Conservation (phyloP, 139 green algal genomes). For the Coccomyxa sp. region DNA sequence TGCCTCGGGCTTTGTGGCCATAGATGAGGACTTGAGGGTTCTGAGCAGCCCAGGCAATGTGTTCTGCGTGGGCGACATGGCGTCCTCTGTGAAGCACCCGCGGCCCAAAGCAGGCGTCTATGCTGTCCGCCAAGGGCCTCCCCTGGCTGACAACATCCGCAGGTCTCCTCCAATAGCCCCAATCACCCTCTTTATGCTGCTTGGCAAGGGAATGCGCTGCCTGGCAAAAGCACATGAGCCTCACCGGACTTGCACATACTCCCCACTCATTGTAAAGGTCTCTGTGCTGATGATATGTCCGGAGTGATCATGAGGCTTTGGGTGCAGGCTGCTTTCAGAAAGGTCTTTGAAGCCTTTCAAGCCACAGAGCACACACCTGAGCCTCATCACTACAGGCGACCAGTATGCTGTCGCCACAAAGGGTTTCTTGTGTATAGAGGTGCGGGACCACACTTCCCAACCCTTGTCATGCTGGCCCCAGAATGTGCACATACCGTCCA, state of each 20-base stretch:
- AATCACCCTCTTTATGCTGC: background rate
- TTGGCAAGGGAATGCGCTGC: background rate
- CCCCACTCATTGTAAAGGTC: too few relatives aligned
- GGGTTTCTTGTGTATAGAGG: conserved; percentile 31
- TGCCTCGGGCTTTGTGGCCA: conserved; percentile 73
- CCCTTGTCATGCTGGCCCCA: too few relatives aligned
- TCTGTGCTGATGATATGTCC: background rate
- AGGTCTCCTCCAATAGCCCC: background rate
- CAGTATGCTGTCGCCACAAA: conserved; percentile 45
- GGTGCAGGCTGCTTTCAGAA: conserved; percentile 42
- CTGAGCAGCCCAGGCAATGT: conserved; percentile 53
- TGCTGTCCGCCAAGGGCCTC: conserved; percentile 82
- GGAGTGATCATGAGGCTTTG: background rate
- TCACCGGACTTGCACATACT: too few relatives aligned
- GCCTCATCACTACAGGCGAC: conserved; percentile 72
- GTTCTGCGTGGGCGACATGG: conserved; percentile 92
- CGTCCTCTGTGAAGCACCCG: conserved; percentile 60
- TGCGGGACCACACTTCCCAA: background rate
- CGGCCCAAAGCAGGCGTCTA: conserved; percentile 97
- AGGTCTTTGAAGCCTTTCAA: conserved; percentile 63
- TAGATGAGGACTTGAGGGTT: conserved; percentile 66
- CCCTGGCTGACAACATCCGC: conserved; percentile 82
- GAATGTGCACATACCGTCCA: too few relatives aligned
- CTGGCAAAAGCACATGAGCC: background rate
- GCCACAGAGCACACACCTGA: conserved; percentile 79